phyloP scores from a whole-genome alignment of 2,329 filamentous ascomycete species.

The Pyrenophora graminea region DNA sequence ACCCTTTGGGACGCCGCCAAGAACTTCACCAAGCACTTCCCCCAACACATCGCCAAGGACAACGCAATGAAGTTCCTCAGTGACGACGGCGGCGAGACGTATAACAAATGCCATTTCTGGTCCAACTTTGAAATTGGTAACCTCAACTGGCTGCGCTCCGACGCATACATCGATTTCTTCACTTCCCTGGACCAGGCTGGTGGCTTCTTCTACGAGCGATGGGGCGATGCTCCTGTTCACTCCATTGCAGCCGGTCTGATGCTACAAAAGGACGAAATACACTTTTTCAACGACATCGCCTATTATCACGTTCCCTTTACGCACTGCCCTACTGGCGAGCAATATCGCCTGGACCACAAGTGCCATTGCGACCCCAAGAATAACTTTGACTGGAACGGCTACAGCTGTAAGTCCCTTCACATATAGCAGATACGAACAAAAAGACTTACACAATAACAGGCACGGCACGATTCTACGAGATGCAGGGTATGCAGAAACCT shows the following conservation, averaged over 20 bases:
- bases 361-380: constrained; percentile 95
- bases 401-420: constrained; percentile 74
- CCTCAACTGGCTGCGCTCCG: constrained; percentile 87
- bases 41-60: constrained; percentile 79
- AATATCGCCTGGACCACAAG: constrained; percentile 79
- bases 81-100: constrained; percentile 86
- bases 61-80: constrained; percentile 93
- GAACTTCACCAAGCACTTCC: constrained; percentile 89
- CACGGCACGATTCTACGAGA: constrained; percentile 82
- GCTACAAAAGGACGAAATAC: constrained; percentile 89
- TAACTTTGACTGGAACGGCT: constrained; percentile 99
- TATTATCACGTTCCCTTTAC: constrained; percentile 99
- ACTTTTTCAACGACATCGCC: constrained; percentile 99
- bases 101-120: constrained; percentile 99
- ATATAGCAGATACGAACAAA: too few relatives aligned
- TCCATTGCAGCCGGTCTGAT: constrained; percentile 91
- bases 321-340: constrained; percentile 91
- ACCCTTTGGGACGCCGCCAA: constrained; percentile 95
- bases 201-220: constrained; percentile 98
- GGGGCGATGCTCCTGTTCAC: constrained; percentile 96
- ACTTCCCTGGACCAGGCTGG: constrained; percentile 84
- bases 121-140: constrained; percentile 98
- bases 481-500: constrained; percentile 81
- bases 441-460: constrained; percentile 59
- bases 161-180: constrained; percentile 90